Evolutionary conservation across 1,139 yeast species (phyloP), one percentile per base, ranked within the genome.

Genomic region (Kodamaea ohmeri): DNA sequence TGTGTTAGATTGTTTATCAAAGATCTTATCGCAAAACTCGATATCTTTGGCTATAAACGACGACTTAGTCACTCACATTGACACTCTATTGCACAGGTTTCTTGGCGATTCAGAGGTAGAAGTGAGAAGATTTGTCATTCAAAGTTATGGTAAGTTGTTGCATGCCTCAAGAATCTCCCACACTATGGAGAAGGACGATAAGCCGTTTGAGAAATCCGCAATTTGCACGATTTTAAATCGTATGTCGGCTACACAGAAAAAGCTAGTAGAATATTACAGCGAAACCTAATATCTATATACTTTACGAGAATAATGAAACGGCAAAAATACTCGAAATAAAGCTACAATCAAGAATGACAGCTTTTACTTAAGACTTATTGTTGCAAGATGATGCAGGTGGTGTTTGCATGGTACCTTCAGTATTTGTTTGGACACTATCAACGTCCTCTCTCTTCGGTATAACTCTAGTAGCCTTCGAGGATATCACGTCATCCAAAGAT

Each of bases 121-220:
- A 28, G 52, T 72, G 6, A 55, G 78, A 44, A 57, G 76, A 41
- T 46, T 53, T 16, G 68, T 69, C 1, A 61, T 71, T 9, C 59
- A 70, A 34, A 60, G 63, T n/a, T 75, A 71, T 43, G 71, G 76
- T 4, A 58, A 53, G 34, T 41, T 68, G 33, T 40, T 64, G 32
- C 56, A 50, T 33, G 56, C 61, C 3, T 48, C 53, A 1, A 44
- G 51, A 36, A 19, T 32, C 17, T 26, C 41, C 8, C 37, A 37
- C 32, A 17, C 44, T 0, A 35, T 24, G 11, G 50, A 44, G 12
- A 38, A 39, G 6, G 27, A 38, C 4, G 40, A 42, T 2, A 36
- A 32, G 3, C 13, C 40, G n/a, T 39, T 39, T 11, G 50, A 47
- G 9, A 45, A 42, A 12, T 50, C 48, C 21, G 44, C 49, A 0